Base-by-base conservation (phyloP, 352 stramenopile genomes). In the Globisporangium nodosum region DNA sequence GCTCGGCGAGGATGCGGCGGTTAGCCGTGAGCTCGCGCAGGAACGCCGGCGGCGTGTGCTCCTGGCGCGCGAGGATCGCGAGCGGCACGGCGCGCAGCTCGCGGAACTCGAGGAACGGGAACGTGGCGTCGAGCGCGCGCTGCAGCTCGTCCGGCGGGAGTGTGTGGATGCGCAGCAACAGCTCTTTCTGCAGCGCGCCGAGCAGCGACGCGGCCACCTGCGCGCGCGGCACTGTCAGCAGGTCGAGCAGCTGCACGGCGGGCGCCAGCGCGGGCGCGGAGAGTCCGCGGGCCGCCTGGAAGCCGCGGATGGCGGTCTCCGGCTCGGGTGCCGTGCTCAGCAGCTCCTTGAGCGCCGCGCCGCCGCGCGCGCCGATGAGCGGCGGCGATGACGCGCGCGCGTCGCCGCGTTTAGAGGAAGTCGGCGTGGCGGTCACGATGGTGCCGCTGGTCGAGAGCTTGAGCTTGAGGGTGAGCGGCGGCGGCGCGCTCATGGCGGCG, bases 81-180 rank as follows among this genome's bases (percentile, higher is more conserved):
- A 95, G 92, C 18, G 84, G 84, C 57, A 95, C 85, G 27, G 80
- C 74, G 47, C 84, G 79, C 35, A 95, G 75, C 70, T 95, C 86
- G 40, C 82, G 82, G 60, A 92, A 92, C 63, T 95, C 86, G 65
- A 95, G 90, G 46, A 92, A 95, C 35, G 86, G 83, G 59, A 95
- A 95, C 18, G 86, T 95, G 46, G 73, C 71, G 62, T 93, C 84
- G 8, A 95, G 65, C 47, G 91, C 64, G 21, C 73, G 70, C 33
- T 85, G 76, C 24, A 95, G 67, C 49, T 95, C 77, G 15, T 74
- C 73, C 63, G 90, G 80, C 12, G 77, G 74, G 21, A 92, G 69
- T 49, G 88, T 72, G 43, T 77, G 68, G 56, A 90, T 88, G 49
- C 84, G 84, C 59, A 89, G 57, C 43, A 90, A 66, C 74, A 93